Evolutionary conservation across 2,329 filamentous ascomycete genomes (phyloP).

Genomic region (Aspergillus awamori): DNA sequence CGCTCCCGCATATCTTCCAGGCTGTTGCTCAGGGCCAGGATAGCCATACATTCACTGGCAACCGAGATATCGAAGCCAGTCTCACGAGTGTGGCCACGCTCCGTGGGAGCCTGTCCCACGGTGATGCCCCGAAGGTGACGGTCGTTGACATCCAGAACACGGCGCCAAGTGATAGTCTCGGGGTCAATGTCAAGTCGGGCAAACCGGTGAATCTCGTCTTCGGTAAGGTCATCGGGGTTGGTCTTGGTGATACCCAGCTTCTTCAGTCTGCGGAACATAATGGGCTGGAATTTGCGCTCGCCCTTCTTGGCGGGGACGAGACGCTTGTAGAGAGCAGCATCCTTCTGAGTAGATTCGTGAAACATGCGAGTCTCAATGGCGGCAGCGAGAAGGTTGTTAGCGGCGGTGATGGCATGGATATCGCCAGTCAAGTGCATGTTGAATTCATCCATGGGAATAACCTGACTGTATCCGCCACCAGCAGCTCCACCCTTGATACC

Average conservation of each 20-base stretch:
- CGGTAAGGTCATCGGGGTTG: conserved; percentile 84
- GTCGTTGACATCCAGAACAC: conserved; percentile 96
- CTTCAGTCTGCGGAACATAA: conserved; percentile 91
- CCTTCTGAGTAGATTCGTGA: conserved; percentile 94
- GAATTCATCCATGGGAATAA: conserved; percentile 99
- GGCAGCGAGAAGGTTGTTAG: conserved; percentile 94
- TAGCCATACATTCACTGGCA: conserved; percentile 97
- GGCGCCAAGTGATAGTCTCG: conserved; percentile 94
- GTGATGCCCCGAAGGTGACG: conserved; percentile 88
- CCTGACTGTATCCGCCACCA: conserved; percentile 96
- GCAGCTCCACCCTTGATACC: conserved; percentile 98
- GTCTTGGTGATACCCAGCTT: conserved; percentile 97
- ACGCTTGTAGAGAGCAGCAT: conserved; percentile 81
- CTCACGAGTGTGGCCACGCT: conserved; percentile 83
- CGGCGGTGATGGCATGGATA: conserved; percentile 94
- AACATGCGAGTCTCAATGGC: conserved; percentile 98
- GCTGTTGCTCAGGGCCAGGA: conserved; percentile 87
- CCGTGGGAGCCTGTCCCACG: conserved; percentile 82
- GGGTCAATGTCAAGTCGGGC: conserved; percentile 96
- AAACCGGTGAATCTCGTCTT: conserved; percentile 84
- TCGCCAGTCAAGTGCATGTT: conserved; percentile 97
- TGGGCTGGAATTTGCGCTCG: conserved; percentile 78
- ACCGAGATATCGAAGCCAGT: conserved; percentile 98
- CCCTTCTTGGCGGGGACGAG: conserved; percentile 90
- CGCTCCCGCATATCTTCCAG: conserved; percentile 88